These are phyloP conservation scores for Mimosa bimucronata DNA, from an alignment of 306 rosid species.

Conservation along the genomic window DNA sequence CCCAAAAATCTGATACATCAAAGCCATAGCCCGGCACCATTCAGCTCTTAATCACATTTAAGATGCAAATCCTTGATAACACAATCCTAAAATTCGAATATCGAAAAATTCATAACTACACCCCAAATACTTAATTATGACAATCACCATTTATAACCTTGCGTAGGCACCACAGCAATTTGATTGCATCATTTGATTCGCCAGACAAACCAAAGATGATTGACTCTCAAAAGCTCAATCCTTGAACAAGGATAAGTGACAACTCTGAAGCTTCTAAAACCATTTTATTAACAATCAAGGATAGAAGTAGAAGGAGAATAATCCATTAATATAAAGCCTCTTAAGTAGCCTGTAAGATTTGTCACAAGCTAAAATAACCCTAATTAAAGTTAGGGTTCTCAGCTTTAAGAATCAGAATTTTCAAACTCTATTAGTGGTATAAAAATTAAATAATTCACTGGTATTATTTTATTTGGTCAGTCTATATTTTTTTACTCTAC, in stretches of 20 bases:
- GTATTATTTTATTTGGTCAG: neutral
- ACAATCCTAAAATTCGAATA: too few species aligned
- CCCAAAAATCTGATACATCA: too few species aligned
- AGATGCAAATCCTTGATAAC: too few species aligned
- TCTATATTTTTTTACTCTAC: neutral
- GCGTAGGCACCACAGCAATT: slow-evolving; percentile 28
- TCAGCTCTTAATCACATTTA: too few species aligned
- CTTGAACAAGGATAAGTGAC: slow-evolving; percentile 28
- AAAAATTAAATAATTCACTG: neutral
- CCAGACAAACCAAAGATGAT: slow-evolving; percentile 3
- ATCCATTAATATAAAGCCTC: slow-evolving; percentile 42
- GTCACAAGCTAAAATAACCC: neutral
- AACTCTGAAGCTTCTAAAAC: slow-evolving; percentile 34
- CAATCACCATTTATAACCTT: too few species aligned
- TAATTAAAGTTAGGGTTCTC: neutral
- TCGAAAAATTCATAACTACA: too few species aligned
- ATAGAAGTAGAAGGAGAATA: slow-evolving; percentile 39
- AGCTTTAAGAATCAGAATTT: neutral
- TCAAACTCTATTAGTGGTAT: neutral
- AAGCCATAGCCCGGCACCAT: too few species aligned
- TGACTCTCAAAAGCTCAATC: slow-evolving; percentile 17
- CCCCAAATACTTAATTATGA: too few species aligned
- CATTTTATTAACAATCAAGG: slow-evolving; percentile 39
- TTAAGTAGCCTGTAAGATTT: neutral
- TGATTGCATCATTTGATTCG: slow-evolving; percentile 26